These are phyloP conservation scores for Panellus pusillus DNA, from an alignment of 768 basidiomycete genomes.

Conservation along the genomic window DNA sequence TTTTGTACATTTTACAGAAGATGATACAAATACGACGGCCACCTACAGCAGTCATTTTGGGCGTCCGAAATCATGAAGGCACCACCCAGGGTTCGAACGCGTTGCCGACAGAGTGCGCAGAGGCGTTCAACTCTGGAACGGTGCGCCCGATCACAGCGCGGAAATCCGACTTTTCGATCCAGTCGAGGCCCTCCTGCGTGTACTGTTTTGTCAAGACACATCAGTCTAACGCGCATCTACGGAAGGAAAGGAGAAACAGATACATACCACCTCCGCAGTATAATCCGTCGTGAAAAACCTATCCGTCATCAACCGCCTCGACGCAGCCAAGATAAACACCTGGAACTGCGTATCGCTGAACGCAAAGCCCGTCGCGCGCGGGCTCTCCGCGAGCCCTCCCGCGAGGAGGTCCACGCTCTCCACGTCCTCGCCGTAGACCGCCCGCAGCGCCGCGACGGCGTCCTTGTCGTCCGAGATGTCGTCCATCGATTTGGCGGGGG, in stretches of 20 bases:
- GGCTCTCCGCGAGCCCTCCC: slow-evolving; percentile 11
- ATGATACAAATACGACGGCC: no score
- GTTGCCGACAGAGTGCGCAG: background rate
- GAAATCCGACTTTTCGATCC: slow-evolving; percentile 4
- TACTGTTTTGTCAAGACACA: background rate
- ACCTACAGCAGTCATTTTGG: no score
- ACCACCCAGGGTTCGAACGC: slow-evolving; percentile 6
- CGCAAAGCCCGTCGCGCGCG: slow-evolving; percentile 14
- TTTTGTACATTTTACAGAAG: no score
- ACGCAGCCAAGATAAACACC: slow-evolving; percentile 5
- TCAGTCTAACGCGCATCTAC: background rate
- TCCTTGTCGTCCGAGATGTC: slow-evolving; percentile 12
- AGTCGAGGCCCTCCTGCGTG: slow-evolving; percentile 6
- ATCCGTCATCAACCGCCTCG: slow-evolving; percentile 6
- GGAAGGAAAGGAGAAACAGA: background rate
- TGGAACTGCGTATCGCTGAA: slow-evolving; percentile 10
- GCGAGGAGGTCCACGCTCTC: slow-evolving; percentile 14
- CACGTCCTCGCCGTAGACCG: slow-evolving; percentile 13
- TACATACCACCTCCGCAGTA: background rate
- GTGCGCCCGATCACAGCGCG: background rate
- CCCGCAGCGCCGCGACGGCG: slow-evolving; percentile 1
- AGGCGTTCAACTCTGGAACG: background rate
- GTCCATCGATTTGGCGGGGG: slow-evolving; percentile 6
- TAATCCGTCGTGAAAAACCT: slow-evolving; percentile 7
- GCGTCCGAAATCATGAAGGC: background rate